phyloP scores from a whole-genome alignment of 2,329 filamentous ascomycete genomes.

The Paraphaeosphaeria sporulosa region DNA sequence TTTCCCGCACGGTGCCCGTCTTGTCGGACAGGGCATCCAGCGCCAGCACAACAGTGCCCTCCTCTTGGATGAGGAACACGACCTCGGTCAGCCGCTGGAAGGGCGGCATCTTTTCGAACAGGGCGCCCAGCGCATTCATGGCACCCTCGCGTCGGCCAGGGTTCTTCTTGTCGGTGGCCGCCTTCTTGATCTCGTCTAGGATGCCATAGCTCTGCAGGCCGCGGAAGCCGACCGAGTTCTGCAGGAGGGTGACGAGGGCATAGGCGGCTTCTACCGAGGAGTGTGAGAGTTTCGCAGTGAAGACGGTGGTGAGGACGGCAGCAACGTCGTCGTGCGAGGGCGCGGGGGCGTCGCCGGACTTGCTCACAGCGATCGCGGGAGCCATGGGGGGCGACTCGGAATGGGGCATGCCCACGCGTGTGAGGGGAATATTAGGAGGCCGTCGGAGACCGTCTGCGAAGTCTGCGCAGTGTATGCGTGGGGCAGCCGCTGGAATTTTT shows the following conservation, averaged over 20 bases:
- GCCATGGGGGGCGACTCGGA: constrained; percentile 60
- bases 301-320: constrained; percentile 53
- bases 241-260: constrained; percentile 68
- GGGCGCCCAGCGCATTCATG: constrained; percentile 91
- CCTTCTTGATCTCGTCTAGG: constrained; percentile 73
- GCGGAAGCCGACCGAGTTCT: constrained; percentile 70
- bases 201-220: constrained; percentile 69
- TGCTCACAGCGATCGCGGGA: constrained; percentile 56
- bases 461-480: constrained; percentile 8
- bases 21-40: constrained; percentile 92
- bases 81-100: constrained; percentile 81
- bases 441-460: constrained; percentile 1
- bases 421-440: background rate
- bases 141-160: constrained; percentile 84
- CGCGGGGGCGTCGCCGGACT: constrained; percentile 50
- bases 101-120: constrained; percentile 88
- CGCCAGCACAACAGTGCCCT: constrained; percentile 73
- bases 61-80: constrained; percentile 82
- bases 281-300: constrained; percentile 62
- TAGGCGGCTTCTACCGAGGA: constrained; percentile 69
- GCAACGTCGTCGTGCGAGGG: constrained; percentile 57
- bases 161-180: constrained; percentile 92
- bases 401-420: constrained; percentile 54
- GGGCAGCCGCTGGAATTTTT: constrained; percentile 11
- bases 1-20: constrained; percentile 84